Percentiles rank a stretch among this genome's conserved stretches.
Evolutionary conservation across 192 early-diverging fungal species (phyloP).

Genomic region (Coemansia umbellata): DNA sequence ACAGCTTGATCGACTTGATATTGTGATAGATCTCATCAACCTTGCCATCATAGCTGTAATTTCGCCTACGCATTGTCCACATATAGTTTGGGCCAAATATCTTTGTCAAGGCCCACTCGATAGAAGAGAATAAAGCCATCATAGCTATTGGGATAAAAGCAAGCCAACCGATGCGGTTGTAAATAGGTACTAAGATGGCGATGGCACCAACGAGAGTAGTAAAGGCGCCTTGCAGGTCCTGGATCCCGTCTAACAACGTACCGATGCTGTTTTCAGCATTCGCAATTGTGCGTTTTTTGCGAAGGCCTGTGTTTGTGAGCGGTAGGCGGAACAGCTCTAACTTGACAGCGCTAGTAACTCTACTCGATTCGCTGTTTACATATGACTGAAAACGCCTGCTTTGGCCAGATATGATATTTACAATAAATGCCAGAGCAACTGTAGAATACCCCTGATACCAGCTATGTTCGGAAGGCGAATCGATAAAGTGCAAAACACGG

Average conservation of each 20-base stretch:
- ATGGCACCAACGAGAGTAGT: conserved; percentile 2
- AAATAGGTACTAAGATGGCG: conserved; percentile 9
- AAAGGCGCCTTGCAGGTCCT: background rate
- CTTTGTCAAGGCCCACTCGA: background rate
- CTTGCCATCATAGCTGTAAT: background rate
- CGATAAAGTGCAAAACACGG: conserved; percentile 14
- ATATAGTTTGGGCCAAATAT: background rate
- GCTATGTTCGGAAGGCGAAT: conserved; percentile 2
- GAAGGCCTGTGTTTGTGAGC: conserved; percentile 5
- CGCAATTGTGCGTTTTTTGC: background rate
- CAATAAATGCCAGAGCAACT: background rate
- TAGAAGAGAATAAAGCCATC: background rate
- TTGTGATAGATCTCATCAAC: conserved; percentile 8
- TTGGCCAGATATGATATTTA: background rate
- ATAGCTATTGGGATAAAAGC: conserved; percentile 9
- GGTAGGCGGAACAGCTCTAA: conserved; percentile 30
- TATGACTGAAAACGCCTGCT: background rate
- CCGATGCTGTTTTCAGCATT: background rate
- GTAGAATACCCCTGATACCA: conserved; percentile 15
- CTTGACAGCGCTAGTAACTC: conserved; percentile 5
- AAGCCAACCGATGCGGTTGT: conserved; percentile 16
- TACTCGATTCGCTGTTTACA: background rate
- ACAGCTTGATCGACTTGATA: conserved; percentile 34
- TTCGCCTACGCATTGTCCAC: background rate
- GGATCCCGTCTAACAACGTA: conserved; percentile 2